Evolutionary conservation across 495 filamentous ascomycete species (phyloP).

Genomic region (Pyrenula massariospora): DNA sequence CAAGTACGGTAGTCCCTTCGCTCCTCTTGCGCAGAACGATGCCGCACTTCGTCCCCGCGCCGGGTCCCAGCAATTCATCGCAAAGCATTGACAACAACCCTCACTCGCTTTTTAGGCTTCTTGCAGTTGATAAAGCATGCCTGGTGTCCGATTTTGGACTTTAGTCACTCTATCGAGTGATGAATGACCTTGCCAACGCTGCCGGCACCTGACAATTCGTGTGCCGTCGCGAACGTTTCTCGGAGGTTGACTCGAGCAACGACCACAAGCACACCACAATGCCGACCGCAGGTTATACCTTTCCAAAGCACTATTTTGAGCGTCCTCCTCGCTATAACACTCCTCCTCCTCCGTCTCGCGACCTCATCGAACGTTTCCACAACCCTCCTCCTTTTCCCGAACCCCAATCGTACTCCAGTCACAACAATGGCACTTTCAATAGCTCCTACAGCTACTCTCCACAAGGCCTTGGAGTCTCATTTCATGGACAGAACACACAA

Average conservation of each 20-base stretch:
- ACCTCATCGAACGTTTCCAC: constrained; percentile 25
- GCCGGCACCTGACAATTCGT: not conserved
- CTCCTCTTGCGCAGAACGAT: not conserved
- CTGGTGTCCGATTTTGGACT: not conserved
- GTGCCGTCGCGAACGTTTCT: not conserved
- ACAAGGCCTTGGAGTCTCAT: not conserved
- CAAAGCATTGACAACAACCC: not conserved
- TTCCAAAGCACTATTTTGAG: constrained; percentile 24
- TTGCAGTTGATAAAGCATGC: not conserved
- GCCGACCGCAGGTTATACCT: constrained; percentile 10
- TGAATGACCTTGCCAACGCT: not conserved
- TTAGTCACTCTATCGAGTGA: not conserved
- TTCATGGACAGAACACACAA: not conserved
- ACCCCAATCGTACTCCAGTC: constrained; percentile 10
- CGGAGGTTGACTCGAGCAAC: not conserved
- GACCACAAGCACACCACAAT: not conserved
- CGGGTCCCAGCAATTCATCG: not conserved
- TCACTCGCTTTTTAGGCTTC: not conserved
- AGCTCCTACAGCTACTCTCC: not conserved
- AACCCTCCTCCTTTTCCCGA: constrained; percentile 34
- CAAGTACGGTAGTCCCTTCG: not conserved
- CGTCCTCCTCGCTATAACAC: constrained; percentile 40
- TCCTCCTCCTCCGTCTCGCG: constrained; percentile 34
- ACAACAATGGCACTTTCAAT: not conserved
- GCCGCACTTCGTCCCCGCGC: not conserved